Conservation (phyloP, 331 rosid species). For the Pyracantha coccinea region DNA sequence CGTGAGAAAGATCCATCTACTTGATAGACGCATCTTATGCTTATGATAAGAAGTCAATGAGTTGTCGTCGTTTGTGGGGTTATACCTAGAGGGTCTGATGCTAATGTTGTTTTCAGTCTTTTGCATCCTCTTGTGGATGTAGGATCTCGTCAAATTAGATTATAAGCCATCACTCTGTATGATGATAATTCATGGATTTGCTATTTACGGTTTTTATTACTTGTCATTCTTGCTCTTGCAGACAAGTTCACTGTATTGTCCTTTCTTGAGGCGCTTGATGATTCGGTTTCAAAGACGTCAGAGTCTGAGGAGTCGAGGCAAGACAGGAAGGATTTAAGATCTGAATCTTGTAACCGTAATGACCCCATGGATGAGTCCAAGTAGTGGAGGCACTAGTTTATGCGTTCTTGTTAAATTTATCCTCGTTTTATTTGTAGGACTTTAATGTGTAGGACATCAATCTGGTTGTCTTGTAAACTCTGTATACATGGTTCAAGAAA, state of each 20-base stretch:
- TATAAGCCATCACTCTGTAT: background rate
- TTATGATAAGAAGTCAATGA: no score
- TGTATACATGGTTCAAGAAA: background rate
- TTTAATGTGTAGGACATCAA: background rate
- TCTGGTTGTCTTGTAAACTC: background rate
- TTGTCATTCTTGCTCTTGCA: conserved; percentile 23
- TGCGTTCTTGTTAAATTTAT: background rate
- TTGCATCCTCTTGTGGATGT: background rate
- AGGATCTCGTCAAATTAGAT: background rate
- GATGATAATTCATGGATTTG: background rate
- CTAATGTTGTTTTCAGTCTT: background rate
- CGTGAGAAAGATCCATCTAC: background rate
- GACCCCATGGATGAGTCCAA: conserved; percentile 74
- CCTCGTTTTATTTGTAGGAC: background rate
- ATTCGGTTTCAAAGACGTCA: conserved; percentile 47
- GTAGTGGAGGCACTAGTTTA: conserved; percentile 20
- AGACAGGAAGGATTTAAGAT: conserved; percentile 60
- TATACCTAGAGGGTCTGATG: background rate
- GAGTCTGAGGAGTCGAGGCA: conserved; percentile 47
- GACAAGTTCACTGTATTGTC: conserved; percentile 90
- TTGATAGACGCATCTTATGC: background rate
- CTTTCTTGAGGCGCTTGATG: conserved; percentile 93
- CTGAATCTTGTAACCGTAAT: conserved; percentile 54
- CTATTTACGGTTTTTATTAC: background rate
- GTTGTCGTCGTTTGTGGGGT: no score